Base-by-base conservation (phyloP, 2,329 filamentous ascomycete genomes). In the Fusarium tupiense region DNA sequence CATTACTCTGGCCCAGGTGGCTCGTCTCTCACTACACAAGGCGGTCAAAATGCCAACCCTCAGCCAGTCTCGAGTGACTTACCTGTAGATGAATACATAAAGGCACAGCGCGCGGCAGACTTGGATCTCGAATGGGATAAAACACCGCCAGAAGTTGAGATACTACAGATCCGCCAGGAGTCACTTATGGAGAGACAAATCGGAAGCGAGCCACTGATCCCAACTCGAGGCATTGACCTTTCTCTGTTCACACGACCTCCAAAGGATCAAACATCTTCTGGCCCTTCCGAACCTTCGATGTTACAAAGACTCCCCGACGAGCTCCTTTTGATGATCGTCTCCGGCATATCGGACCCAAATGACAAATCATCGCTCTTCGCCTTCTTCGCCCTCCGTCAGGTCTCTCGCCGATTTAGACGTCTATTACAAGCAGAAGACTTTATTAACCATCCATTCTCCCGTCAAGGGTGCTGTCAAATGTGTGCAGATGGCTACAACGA, bases 61-160 rank as follows among this genome's bases (percentile, higher is more conserved):
- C 24, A 29, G 6, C 8, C 12, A 10, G 9, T 29, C 5, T 3
- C 19, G 8, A 47, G 44, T 26, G 8, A 10, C 19, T 19, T 4
- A 9, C 19, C 20, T 9, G 2, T 12, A 12, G 29, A 17, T 6
- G 22, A 3, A 13, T 19, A n/a, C 4, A 19, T 12, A 13, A 7
- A 33, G 16, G 12, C 11, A 19, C 29, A 13, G 19, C 29, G 29
- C 5, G 22, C 7, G 22, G 22, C 12, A 6, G 3, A 8, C 2
- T 33, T 19, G 22, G 9, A 1, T 6, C 17, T 6, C 11, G 10
- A 5, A 10, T 50, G 22, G 22, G 11, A n/a, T 13, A 10, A 3
- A 8, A 8, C 6, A 19, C 3, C 29, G 11, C 4, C 16, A 9
- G 8, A 20, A 35, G 0, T 13, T 8, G 4, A 16, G 8, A 52